phyloP scores from a whole-genome alignment of 176 grass and related monocot genomes.

The Rhynchospora tenuis region DNA sequence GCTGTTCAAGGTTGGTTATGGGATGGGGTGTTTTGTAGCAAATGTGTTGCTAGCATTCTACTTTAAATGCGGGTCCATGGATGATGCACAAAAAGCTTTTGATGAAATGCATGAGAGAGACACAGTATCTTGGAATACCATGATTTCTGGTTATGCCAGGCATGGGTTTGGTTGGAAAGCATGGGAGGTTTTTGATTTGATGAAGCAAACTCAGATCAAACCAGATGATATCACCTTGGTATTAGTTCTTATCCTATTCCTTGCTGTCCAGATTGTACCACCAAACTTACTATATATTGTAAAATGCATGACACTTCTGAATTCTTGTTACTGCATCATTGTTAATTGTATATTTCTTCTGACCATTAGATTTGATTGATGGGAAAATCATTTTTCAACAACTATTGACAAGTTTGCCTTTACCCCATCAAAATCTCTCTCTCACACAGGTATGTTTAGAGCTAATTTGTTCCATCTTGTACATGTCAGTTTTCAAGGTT shows the following conservation, averaged over 20 bases:
- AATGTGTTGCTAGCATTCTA: slow-evolving; percentile 91
- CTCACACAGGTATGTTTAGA: background rate
- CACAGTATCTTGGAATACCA: slow-evolving; percentile 88
- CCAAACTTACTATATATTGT: background rate
- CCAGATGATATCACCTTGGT: slow-evolving; percentile 90
- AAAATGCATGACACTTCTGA: background rate
- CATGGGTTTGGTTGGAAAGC: slow-evolving; percentile 80
- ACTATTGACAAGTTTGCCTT: background rate
- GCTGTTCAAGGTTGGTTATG: slow-evolving; percentile 73
- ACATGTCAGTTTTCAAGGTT: background rate
- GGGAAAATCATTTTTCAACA: background rate
- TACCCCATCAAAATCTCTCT: background rate
- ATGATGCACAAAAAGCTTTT: slow-evolving; percentile 61
- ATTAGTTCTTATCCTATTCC: slow-evolving; percentile 24
- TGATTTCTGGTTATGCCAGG: slow-evolving; percentile 71
- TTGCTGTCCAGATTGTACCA: background rate
- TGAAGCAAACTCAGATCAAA: slow-evolving; percentile 50
- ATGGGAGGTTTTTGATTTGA: slow-evolving; percentile 52
- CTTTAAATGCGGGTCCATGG: slow-evolving; percentile 81
- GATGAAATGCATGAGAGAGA: slow-evolving; percentile 82
- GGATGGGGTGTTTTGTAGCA: slow-evolving; percentile 71
- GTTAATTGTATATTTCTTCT: background rate
- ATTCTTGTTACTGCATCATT: background rate
- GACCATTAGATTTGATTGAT: slow-evolving; percentile 1
- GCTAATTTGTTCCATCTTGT: background rate